Percentiles rank a stretch among this genome's conserved stretches.
Conservation (phyloP, 768 basidiomycete species). For the Lyophyllum atratum region DNA sequence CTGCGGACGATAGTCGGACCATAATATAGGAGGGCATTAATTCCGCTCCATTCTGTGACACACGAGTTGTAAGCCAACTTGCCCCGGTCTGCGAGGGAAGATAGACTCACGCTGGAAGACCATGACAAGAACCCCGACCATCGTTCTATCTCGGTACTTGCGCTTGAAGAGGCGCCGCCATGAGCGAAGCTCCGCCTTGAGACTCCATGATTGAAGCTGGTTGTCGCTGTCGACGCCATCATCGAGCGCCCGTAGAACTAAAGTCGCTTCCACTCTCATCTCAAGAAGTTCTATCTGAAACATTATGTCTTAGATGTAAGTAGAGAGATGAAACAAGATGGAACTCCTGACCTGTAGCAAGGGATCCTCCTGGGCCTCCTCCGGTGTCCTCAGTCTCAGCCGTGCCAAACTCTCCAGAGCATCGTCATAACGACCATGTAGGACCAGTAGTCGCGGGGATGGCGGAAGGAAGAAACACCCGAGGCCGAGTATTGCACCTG, state of each 20-base stretch:
- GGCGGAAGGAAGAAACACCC: constrained; percentile 64
- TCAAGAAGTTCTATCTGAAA: constrained; percentile 70
- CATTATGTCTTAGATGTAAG: neutral
- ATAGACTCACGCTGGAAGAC: constrained; percentile 75
- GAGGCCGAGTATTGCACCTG: constrained; percentile 63
- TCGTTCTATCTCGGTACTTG: constrained; percentile 60
- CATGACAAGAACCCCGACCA: constrained; percentile 75
- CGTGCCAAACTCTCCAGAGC: constrained; percentile 59
- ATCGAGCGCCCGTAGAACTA: constrained; percentile 43
- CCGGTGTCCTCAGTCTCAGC: constrained; percentile 48
- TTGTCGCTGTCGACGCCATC: constrained; percentile 15
- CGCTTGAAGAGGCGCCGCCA: constrained; percentile 61
- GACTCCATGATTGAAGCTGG: constrained; percentile 14
- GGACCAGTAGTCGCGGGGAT: constrained; percentile 61
- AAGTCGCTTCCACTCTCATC: constrained; percentile 67
- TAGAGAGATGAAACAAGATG: neutral
- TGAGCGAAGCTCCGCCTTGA: constrained; percentile 35
- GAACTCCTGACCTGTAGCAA: constrained; percentile 46
- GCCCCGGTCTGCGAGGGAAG: neutral
- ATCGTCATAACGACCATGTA: constrained; percentile 56
- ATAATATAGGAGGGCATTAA: constrained; percentile 83
- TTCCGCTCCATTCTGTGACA: constrained; percentile 80
- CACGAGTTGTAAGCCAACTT: neutral
- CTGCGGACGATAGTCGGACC: constrained; percentile 70
- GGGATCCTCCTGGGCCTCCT: constrained; percentile 51